Evolutionary conservation across 768 basidiomycete genomes (phyloP).

Genomic region (Boletus rubescentipes): DNA sequence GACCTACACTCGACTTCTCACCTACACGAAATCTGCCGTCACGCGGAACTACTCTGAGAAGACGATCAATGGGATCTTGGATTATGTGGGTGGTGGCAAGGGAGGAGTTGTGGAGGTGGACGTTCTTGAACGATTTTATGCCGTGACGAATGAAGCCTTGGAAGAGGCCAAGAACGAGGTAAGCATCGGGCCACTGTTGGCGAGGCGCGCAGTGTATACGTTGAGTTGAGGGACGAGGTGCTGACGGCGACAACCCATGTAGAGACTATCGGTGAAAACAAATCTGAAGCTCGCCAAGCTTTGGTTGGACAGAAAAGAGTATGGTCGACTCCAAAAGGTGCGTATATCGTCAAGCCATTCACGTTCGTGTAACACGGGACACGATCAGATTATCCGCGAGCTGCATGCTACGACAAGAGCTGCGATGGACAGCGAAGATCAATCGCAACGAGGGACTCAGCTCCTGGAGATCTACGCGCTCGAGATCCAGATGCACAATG

Average conservation of each 20-base stretch:
- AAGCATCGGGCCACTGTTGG: constrained; percentile 12
- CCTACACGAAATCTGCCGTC: constrained; percentile 94
- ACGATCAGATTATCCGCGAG: constrained; percentile 67
- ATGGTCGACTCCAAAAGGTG: constrained; percentile 77
- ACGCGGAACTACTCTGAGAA: constrained; percentile 98
- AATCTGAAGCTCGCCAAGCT: constrained; percentile 96
- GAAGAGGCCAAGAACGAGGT: constrained; percentile 97
- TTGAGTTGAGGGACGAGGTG: neutral
- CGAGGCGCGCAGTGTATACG: neutral
- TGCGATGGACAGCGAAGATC: constrained; percentile 66
- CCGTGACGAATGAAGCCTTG: constrained; percentile 84
- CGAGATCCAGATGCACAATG: constrained; percentile 99
- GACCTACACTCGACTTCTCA: constrained; percentile 82
- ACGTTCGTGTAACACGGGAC: neutral
- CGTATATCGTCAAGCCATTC: constrained; percentile 3
- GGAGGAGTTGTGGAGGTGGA: constrained; percentile 78
- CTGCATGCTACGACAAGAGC: constrained; percentile 65
- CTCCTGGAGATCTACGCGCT: constrained; percentile 96
- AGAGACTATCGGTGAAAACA: constrained; percentile 94
- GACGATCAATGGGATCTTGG: constrained; percentile 96
- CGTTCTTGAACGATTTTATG: constrained; percentile 92
- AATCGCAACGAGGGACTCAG: constrained; percentile 92
- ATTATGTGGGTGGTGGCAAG: constrained; percentile 93
- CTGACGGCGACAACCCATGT: constrained; percentile 2
- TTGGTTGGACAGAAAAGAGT: constrained; percentile 96